Percentiles rank a stretch among this genome's conserved stretches.
Conservation (phyloP, 208 protist genomes). For the Leishmania gerbilli region DNA sequence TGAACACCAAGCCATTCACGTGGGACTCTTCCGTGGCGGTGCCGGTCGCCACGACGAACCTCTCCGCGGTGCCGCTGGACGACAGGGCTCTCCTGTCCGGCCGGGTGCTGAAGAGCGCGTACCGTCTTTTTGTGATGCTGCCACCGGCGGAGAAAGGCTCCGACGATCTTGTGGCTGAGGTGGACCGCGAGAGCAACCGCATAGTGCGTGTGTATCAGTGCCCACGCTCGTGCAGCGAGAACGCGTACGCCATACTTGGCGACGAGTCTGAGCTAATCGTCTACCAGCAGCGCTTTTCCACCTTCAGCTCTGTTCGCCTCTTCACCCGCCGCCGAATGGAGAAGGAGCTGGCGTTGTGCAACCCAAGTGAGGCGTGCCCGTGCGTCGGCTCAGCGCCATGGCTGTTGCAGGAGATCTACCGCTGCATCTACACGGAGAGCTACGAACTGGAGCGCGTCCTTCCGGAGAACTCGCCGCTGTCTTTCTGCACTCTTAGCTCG, state of each 20-base stretch:
- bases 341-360: constrained; percentile 43
- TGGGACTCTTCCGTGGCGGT: constrained; percentile 65
- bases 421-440: constrained; percentile 65
- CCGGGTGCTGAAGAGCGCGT: constrained; percentile 62
- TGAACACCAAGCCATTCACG: constrained; percentile 44
- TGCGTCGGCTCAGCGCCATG: constrained; percentile 50
- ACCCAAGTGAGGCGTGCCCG: constrained; percentile 23
- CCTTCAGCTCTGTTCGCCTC: constrained; percentile 59
- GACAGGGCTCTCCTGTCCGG: constrained; percentile 43
- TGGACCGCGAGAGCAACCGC: constrained; percentile 50
- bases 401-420: constrained; percentile 66
- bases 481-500: constrained; percentile 41
- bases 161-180: constrained; percentile 70
- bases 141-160: constrained; percentile 54
- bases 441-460: constrained; percentile 66
- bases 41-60: constrained; percentile 24
- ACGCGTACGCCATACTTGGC: constrained; percentile 64
- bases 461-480: constrained; percentile 48
- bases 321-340: constrained; percentile 40
- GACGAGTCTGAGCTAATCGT: constrained; percentile 83
- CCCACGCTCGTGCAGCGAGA: constrained; percentile 54
- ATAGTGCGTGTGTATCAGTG: constrained; percentile 79
- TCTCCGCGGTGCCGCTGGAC: constrained; percentile 45
- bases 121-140: constrained; percentile 61
- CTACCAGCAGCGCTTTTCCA: constrained; percentile 79